A percentile compares a stretch with the other conserved stretches of the same genome.
phyloP scores from a whole-genome alignment of 2,329 filamentous ascomycete genomes.

The Xylariaceae sp. region DNA sequence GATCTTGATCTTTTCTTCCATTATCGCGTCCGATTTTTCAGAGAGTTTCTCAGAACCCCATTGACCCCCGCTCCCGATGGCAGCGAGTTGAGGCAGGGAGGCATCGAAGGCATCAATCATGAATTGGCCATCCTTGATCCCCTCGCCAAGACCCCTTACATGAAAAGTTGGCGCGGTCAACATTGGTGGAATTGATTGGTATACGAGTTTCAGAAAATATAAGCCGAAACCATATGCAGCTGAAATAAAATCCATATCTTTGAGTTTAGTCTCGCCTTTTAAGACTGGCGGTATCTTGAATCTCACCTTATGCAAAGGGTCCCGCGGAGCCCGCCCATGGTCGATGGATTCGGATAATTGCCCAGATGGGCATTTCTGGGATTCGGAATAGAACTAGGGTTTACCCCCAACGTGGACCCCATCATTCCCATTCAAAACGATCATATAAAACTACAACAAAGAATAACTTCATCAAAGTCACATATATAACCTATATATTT shows the following conservation, averaged over 20 bases:
- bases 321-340: not conserved
- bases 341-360: conserved; percentile 16
- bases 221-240: too few relatives aligned
- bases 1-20: not conserved
- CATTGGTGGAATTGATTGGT: conserved; percentile 6
- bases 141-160: conserved; percentile 11
- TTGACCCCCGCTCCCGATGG: conserved; percentile 27
- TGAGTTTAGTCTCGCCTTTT: too few relatives aligned
- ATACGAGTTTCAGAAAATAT: too few relatives aligned
- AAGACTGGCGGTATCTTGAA: too few relatives aligned
- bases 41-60: conserved; percentile 25
- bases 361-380: conserved; percentile 1
- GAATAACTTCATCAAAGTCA: too few relatives aligned
- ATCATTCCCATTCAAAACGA: too few relatives aligned
- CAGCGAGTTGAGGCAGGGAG: conserved; percentile 23
- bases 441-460: too few relatives aligned
- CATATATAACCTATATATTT: too few relatives aligned
- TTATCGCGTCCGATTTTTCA: conserved; percentile 6
- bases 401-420: too few relatives aligned
- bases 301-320: not conserved
- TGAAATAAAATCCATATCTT: too few relatives aligned
- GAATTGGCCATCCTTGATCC: conserved; percentile 21
- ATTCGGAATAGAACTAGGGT: too few relatives aligned
- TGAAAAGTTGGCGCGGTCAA: conserved; percentile 14
- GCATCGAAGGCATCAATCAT: conserved; percentile 27